Evolutionary conservation across 2,329 filamentous ascomycete genomes (phyloP), one percentile per base, ranked within the genome.

Genomic region (Dactylellina haptotyla): DNA sequence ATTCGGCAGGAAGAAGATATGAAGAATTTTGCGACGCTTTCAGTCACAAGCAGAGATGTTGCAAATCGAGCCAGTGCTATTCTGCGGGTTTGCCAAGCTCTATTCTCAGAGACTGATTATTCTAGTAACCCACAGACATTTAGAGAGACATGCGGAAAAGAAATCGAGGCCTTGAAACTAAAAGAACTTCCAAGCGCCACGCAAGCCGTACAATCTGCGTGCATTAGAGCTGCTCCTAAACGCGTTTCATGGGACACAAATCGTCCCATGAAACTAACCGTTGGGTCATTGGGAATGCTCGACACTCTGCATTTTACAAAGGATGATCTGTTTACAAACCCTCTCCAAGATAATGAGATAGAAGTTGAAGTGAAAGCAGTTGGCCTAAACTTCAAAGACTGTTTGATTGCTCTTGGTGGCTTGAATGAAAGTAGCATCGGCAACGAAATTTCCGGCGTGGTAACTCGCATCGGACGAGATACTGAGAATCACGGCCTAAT

Each of bases 291-390:
- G 3, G 34, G 34, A 14, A 10, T 39, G 3, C 34, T 39, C 16
- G 34, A 39, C 9, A 39, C 34, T 3, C 12, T 39, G 3, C 34
- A 39, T 12, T 39, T 39, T 12, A 10, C 16, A 3, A 16, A 39
- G 3, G 34, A 39, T 39, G n/a, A n/a, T n/a, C 34, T 3, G 16
- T 10, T 2, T 3, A 16, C 12, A 12, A 12, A 3, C 3, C 9
- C 34, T 4, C 34, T 39, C 3, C 3, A 3, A 10, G 59, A 73
- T 12, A 53, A 70, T 46, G 43, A 83, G 32, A 75, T 84, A 3
- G 82, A 84, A 75, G 80, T 84, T 58, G 80, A 82, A 56, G 80
- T 84, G n/a, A 80, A 79, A 30, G 81, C 82, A 5, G 79, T 82
- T 0, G 83, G 83, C 0, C n/a, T 77, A 4, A 77, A 77, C 37